phyloP scores from a whole-genome alignment of 1,284 basidiomycete genomes.

The Rugosomyces carneus region DNA sequence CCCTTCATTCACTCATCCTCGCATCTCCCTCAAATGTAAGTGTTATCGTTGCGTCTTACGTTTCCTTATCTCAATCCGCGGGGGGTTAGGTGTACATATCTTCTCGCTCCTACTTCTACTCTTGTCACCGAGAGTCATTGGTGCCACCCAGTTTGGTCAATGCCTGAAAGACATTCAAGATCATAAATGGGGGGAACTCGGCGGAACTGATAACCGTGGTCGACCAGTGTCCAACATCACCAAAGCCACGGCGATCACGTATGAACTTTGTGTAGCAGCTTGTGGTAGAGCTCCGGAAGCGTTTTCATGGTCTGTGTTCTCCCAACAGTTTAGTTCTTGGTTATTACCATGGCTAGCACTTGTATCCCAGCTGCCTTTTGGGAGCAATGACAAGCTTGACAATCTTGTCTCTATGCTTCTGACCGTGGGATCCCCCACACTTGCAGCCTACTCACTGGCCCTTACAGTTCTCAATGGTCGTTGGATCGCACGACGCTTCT shows the following conservation, averaged over 20 bases:
- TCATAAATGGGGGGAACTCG: slow-evolving; percentile 13
- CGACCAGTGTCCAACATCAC: slow-evolving; percentile 15
- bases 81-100: neutral
- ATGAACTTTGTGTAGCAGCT: slow-evolving; percentile 21
- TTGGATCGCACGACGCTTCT: slow-evolving; percentile 29
- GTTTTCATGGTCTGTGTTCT: slow-evolving; percentile 33
- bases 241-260: slow-evolving; percentile 23
- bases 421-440: slow-evolving; percentile 31
- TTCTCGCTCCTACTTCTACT: neutral
- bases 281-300: slow-evolving; percentile 27
- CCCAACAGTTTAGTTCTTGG: slow-evolving; percentile 36
- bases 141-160: slow-evolving; percentile 14
- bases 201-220: slow-evolving; percentile 22
- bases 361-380: slow-evolving; percentile 39
- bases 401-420: slow-evolving; percentile 28
- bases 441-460: slow-evolving; percentile 33
- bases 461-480: slow-evolving; percentile 31
- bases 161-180: slow-evolving; percentile 19
- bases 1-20: neutral
- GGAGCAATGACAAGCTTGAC: slow-evolving; percentile 26
- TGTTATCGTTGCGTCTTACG: neutral
- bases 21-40: neutral
- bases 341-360: slow-evolving; percentile 39
- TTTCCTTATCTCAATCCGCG: neutral
- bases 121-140: neutral